phyloP scores from a whole-genome alignment of 2,329 filamentous ascomycete species.

The Thelonectria rubi region DNA sequence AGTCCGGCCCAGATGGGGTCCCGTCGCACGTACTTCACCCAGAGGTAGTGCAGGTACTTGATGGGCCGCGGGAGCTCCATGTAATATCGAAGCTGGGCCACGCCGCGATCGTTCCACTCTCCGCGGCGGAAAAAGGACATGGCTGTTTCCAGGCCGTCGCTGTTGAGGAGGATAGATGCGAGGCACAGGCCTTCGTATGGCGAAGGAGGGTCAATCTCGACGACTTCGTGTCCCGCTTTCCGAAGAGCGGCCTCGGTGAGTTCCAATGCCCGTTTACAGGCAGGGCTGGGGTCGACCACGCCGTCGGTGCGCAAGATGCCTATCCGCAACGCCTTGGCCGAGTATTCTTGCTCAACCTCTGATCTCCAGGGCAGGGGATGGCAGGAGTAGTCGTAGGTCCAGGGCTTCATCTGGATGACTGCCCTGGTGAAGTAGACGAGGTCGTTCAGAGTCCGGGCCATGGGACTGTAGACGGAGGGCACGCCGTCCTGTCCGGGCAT shows the following conservation, averaged over 20 bases:
- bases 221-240: slow-evolving; percentile 78
- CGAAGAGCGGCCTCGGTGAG: slow-evolving; percentile 74
- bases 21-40: slow-evolving; percentile 82
- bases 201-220: slow-evolving; percentile 69
- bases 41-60: slow-evolving; percentile 88
- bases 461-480: slow-evolving; percentile 88
- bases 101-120: slow-evolving; percentile 83
- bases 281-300: slow-evolving; percentile 87
- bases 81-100: slow-evolving; percentile 76
- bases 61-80: slow-evolving; percentile 77
- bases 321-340: slow-evolving; percentile 72
- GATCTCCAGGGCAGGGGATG: slow-evolving; percentile 84
- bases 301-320: slow-evolving; percentile 82
- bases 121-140: slow-evolving; percentile 78
- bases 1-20: slow-evolving; percentile 83
- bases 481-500: slow-evolving; percentile 95
- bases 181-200: slow-evolving; percentile 80
- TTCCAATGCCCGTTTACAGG: slow-evolving; percentile 79
- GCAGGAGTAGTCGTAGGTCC: slow-evolving; percentile 87
- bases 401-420: slow-evolving; percentile 83
- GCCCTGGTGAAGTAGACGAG: slow-evolving; percentile 84
- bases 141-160: slow-evolving; percentile 85
- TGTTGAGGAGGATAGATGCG: slow-evolving; percentile 82
- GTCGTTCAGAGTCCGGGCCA: slow-evolving; percentile 87
- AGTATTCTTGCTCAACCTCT: slow-evolving; percentile 66